Evolutionary conservation across 148 eudicot genomes (phyloP), one percentile per base, ranked within the genome.

Genomic region (Salicornia ramosissima): DNA sequence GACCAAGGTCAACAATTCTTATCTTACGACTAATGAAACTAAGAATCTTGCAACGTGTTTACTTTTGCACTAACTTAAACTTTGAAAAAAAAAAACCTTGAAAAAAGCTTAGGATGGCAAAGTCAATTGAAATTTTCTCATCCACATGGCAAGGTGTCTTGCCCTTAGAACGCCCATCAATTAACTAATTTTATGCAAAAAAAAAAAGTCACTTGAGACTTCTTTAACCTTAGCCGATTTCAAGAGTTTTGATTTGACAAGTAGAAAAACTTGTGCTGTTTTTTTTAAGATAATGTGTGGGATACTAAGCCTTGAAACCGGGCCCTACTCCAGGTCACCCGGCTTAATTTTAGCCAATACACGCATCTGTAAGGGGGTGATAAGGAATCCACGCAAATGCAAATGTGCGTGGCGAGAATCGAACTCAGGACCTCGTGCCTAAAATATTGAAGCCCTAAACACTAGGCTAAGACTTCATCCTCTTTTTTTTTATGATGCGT

Each of bases 61-160:
- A 29, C 50, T 15, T 34, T 10, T 50, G 6, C 61, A 51, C 28
- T 21, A 28, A 15, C 33, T 58, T 25, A 22, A 43, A 55, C 36
- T 64, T 59, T 39, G 50, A 70, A 74, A 52, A 15, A 58, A 42
- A 34, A 21, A 22, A 61, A 11, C 16, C 42, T 28, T 26, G 19
- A 26, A 51, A 63, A 12, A 31, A 22, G 47, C 31, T 46, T 25
- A 24, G 54, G 24, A 45, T 34, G 33, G 49, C 46, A n/a, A 21
- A 50, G 29, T 54, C 21, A 14, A 22, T 11, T 13, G 34, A 40
- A 51, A 21, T 39, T 51, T 29, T 25, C n/a, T 45, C 29, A 45
- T 55, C 65, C 51, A 34, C 65, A 58, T 21, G 47, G 24, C 10
- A 22, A 16, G 29, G 57, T 5, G 7, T 53, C 29, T 53, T 22